A percentile compares a stretch with the other conserved stretches of the same genome.
Conservation (phyloP, 805 yeast species). For the Zygosaccharomyces rouxii region DNA sequence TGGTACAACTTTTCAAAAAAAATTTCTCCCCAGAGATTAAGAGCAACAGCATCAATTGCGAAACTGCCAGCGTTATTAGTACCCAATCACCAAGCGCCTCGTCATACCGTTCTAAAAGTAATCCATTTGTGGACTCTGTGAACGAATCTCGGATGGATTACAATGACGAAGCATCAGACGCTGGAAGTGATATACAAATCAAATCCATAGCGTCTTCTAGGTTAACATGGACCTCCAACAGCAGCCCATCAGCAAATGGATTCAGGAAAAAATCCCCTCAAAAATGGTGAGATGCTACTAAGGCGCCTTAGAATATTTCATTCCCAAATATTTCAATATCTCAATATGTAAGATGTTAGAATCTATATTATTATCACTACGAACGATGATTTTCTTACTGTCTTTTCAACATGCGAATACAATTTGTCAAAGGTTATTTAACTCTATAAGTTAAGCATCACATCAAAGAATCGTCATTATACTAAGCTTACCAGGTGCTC, state of each 20-base stretch:
- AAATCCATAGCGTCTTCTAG: neutral
- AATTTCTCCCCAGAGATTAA: conserved; percentile 65
- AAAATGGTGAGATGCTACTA: neutral
- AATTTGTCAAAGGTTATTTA: neutral
- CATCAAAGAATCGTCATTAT: neutral
- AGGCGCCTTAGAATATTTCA: neutral
- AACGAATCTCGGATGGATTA: neutral
- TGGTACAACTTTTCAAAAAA: conserved; percentile 57
- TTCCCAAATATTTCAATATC: neutral
- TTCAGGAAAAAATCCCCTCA: conserved; percentile 2
- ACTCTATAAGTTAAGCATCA: neutral
- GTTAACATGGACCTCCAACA: neutral
- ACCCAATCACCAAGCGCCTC: conserved; percentile 5
- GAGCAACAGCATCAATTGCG: conserved; percentile 31
- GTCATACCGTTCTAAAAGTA: conserved; percentile 2
- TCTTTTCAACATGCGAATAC: neutral
- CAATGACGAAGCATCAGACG: neutral
- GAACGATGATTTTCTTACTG: neutral
- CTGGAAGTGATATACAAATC: conserved; percentile 1
- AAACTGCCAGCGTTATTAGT: conserved; percentile 3
- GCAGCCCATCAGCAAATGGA: neutral
- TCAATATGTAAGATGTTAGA: neutral
- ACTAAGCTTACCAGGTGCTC: neutral
- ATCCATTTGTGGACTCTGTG: neutral
- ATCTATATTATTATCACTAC: neutral